Percentiles rank a stretch among this genome's conserved stretches.
These are phyloP conservation scores for Alternaria hordeiaustralica DNA, from an alignment of 2,329 filamentous ascomycete species.

Conservation along the genomic window DNA sequence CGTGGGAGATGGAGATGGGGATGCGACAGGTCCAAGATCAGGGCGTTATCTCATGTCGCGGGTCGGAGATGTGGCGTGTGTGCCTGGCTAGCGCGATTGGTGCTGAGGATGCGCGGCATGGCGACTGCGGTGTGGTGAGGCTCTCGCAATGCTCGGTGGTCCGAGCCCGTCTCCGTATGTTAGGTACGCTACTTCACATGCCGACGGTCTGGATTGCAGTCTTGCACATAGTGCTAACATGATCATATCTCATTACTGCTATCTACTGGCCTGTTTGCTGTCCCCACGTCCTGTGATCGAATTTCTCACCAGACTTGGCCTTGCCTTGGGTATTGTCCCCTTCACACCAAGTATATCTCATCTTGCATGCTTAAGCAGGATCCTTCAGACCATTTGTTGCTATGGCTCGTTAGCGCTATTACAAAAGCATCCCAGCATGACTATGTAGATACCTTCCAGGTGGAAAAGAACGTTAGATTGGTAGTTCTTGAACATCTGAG, in stretches of 20 bases:
- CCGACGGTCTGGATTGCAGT: neutral
- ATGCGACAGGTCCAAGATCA: slow-evolving; percentile 7
- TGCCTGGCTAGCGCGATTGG: slow-evolving; percentile 21
- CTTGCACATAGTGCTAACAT: neutral
- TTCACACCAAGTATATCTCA: neutral
- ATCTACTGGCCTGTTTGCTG: neutral
- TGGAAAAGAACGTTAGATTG: slow-evolving; percentile 98
- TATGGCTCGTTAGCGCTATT: slow-evolving; percentile 45
- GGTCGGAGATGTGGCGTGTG: slow-evolving; percentile 18
- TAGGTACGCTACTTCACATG: neutral
- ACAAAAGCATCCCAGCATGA: slow-evolving; percentile 3
- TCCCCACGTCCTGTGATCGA: neutral
- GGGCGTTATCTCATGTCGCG: slow-evolving; percentile 37
- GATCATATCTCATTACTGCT: slow-evolving; percentile 7
- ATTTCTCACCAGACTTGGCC: neutral
- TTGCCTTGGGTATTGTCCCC: neutral
- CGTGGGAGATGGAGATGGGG: slow-evolving; percentile 6
- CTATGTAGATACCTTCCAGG: slow-evolving; percentile 74
- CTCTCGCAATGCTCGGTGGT: slow-evolving; percentile 25
- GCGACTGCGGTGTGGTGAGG: slow-evolving; percentile 23
- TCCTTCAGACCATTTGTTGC: slow-evolving; percentile 85
- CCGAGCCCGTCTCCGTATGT: slow-evolving; percentile 30
- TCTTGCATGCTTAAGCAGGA: slow-evolving; percentile 61
- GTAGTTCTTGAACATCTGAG: slow-evolving; percentile 99
- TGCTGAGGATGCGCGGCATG: slow-evolving; percentile 23